Evolutionary conservation across 2,329 filamentous ascomycete species (phyloP).

Genomic region (Xylaria sp.): DNA sequence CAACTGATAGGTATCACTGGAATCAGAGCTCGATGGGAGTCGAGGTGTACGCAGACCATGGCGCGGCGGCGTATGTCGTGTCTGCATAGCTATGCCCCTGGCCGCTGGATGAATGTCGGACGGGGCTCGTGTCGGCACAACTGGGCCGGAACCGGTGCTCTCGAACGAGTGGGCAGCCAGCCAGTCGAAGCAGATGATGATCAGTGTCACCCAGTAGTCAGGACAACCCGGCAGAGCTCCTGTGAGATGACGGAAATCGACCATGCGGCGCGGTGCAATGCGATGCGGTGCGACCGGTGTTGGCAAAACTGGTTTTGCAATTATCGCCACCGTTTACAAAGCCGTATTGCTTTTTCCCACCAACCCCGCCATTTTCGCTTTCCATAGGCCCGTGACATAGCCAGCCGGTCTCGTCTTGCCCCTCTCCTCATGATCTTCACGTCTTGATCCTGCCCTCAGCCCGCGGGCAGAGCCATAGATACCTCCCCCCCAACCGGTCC

Average conservation of each 20-base stretch:
- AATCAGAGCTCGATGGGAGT: background rate
- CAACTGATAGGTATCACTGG: background rate
- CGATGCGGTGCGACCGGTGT: background rate
- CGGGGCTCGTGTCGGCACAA: conserved; percentile 15
- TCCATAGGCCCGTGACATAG: conserved; percentile 10
- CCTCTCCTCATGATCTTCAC: background rate
- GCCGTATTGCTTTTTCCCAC: conserved; percentile 17
- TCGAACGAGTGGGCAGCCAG: background rate
- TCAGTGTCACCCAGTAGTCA: conserved; percentile 24
- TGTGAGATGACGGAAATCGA: conserved; percentile 18
- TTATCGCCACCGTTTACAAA: conserved; percentile 3
- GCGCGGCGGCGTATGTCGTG: conserved; percentile 7
- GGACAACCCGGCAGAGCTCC: conserved; percentile 11
- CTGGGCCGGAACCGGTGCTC: conserved; percentile 20
- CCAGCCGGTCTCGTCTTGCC: background rate
- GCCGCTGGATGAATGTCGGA: conserved; percentile 17
- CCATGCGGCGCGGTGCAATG: conserved; percentile 10
- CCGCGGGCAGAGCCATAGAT: background rate
- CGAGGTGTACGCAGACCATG: conserved; percentile 1
- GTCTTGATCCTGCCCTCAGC: background rate
- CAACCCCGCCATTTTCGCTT: conserved; percentile 2
- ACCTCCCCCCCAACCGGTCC: conserved; percentile 1
- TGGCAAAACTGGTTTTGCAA: conserved; percentile 8
- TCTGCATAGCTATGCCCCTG: conserved; percentile 10
- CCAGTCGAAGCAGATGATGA: conserved; percentile 12